Percentiles rank a stretch among this genome's conserved stretches.
Conservation (phyloP, 208 protist genomes). For the Crithidia bombi region DNA sequence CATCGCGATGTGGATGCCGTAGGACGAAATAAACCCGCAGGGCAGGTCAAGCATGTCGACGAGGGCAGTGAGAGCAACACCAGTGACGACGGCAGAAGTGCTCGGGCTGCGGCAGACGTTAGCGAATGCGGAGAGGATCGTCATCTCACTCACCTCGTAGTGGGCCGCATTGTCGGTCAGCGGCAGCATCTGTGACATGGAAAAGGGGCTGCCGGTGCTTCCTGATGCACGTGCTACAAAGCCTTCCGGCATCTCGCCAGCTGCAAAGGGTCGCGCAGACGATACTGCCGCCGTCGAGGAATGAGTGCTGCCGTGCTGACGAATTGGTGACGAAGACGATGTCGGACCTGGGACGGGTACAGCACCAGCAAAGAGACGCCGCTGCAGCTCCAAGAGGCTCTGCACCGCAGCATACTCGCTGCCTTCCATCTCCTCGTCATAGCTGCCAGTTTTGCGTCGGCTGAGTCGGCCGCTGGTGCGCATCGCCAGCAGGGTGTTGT, state of each 20-base stretch:
- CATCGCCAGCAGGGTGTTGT: conserved; percentile 33
- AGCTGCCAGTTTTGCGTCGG: conserved; percentile 2
- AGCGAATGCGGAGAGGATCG: conserved; percentile 71
- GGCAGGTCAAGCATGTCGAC: conserved; percentile 68
- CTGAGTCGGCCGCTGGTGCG: conserved; percentile 22
- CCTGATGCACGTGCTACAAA: not conserved
- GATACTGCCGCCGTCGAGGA: not conserved
- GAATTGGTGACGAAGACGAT: conserved; percentile 14
- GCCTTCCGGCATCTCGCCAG: not conserved
- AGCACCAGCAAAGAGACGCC: conserved; percentile 29
- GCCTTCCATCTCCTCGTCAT: conserved; percentile 5
- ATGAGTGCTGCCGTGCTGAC: not conserved
- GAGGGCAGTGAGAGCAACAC: conserved; percentile 70
- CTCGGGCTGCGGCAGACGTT: conserved; percentile 59
- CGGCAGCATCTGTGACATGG: conserved; percentile 8
- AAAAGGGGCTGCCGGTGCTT: not conserved
- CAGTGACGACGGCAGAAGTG: conserved; percentile 66
- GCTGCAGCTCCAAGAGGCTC: conserved; percentile 23
- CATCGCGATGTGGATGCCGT: conserved; percentile 59
- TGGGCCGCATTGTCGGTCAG: conserved; percentile 2
- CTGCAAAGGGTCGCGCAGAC: not conserved
- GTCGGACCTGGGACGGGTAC: conserved; percentile 21
- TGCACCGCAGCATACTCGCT: conserved; percentile 17
- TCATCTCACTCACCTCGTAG: conserved; percentile 42
- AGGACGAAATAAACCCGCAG: conserved; percentile 62